Base-by-base conservation (phyloP, 805 yeast genomes). In the Wickerhamomyces rabaulensis region DNA sequence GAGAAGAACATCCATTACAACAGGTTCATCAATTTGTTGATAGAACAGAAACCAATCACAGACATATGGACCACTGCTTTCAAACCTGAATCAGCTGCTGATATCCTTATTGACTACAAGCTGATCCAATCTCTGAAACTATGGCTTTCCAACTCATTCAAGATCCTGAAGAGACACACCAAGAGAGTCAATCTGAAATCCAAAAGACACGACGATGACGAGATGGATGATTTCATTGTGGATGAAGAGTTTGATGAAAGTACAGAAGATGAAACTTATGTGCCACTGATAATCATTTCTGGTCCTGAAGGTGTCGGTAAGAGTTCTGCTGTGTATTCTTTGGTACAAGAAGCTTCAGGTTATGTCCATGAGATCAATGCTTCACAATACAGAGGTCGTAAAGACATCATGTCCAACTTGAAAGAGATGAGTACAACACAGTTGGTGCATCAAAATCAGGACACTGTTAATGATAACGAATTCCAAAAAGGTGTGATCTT, bases 341-440 rank as follows among this genome's bases (percentile, higher is more conserved):
- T 84, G 3, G 79, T 85, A 59, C 68, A 76, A 9, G 80, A 79
- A 40, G 52, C 82, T 9, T 69, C 71, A 17, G 91, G 91, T 0
- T 86, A 82, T 54, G 85, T 91, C 3, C 84, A 86, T 61, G 98
- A 92, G 61, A 71, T 91, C 25, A 88, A 87, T 61, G 70, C 90
- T 0, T 78, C 89, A n/a, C 83, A 79, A 54, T 69, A 78, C 27
- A 71, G 98, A 58, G 78, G 89, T 1, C 78, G 84, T 41, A 85
- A 80, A 60, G 92, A 87, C 50, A 74, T 92, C 13, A 67, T 73
- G 43, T 76, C 79, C 22, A 77, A 71, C 25, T 69, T 92, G 35
- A 81, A 76, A 42, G 97, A 95, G 57, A 76, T 90, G 44, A 81
- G 92, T 46, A 91, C 96, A 4, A 85, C 95, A 0, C 89, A 88